Evolutionary conservation across 2,329 filamentous ascomycete species (phyloP).

Genomic region (Talaromyces sp.): DNA sequence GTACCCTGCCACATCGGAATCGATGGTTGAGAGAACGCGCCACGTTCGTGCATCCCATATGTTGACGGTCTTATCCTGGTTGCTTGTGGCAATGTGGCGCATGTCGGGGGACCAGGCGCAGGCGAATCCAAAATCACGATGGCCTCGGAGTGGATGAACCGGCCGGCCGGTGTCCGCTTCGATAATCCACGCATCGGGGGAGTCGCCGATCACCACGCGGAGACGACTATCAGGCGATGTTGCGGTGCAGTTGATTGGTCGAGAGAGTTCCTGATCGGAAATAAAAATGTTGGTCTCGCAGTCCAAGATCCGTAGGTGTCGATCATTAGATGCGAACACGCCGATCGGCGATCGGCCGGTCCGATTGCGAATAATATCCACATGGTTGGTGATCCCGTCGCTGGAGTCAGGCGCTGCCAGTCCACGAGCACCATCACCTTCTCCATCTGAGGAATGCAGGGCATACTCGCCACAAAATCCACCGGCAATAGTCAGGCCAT

Average conservation of each 20-base stretch:
- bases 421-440: constrained; percentile 54
- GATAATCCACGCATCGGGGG: constrained; percentile 44
- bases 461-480: constrained; percentile 62
- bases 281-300: constrained; percentile 49
- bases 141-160: constrained; percentile 42
- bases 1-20: constrained; percentile 49
- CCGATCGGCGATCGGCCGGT: constrained; percentile 52
- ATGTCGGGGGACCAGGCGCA: constrained; percentile 52
- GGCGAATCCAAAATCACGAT: constrained; percentile 49
- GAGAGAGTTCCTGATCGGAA: constrained; percentile 39
- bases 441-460: constrained; percentile 43
- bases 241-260: constrained; percentile 49
- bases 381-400: constrained; percentile 61
- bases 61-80: constrained; percentile 50
- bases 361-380: constrained; percentile 56
- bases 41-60: constrained; percentile 51
- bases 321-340: constrained; percentile 62
- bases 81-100: constrained; percentile 50
- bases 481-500: constrained; percentile 57
- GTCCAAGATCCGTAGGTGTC: constrained; percentile 58
- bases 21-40: constrained; percentile 42
- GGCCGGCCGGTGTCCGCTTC: constrained; percentile 47
- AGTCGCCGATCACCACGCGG: constrained; percentile 50
- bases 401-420: constrained; percentile 35
- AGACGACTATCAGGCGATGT: constrained; percentile 48